A percentile compares a stretch with the other conserved stretches of the same genome.
Conservation (phyloP, 768 basidiomycete species). For the Leccinum boreale region DNA sequence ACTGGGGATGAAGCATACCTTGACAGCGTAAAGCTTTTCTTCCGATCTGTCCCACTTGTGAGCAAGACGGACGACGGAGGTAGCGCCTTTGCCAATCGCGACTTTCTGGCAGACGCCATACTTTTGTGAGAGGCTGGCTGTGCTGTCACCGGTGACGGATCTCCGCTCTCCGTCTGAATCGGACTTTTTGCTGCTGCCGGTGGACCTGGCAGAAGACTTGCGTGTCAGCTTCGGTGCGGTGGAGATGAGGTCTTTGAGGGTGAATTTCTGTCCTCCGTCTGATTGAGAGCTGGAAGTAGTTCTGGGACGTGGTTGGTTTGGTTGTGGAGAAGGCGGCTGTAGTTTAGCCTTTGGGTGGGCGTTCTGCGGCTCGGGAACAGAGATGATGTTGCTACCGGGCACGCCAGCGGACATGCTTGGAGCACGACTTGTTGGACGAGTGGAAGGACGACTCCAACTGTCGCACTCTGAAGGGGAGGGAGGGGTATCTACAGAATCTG, state of each 20-base stretch:
- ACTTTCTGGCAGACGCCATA: constrained; percentile 97
- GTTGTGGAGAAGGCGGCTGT: constrained; percentile 15
- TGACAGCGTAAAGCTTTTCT: constrained; percentile 97
- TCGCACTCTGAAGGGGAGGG: constrained; percentile 58
- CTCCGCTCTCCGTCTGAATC: constrained; percentile 56
- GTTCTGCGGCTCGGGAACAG: constrained; percentile 29
- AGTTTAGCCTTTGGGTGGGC: constrained; percentile 20
- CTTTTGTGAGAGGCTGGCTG: constrained; percentile 71
- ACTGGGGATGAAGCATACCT: constrained; percentile 48
- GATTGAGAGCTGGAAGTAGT: constrained; percentile 50
- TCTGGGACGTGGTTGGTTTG: constrained; percentile 28
- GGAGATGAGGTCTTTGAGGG: constrained; percentile 75
- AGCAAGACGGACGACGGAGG: constrained; percentile 90
- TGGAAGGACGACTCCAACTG: constrained; percentile 60
- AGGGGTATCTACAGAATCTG: constrained; percentile 40
- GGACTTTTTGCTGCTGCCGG: constrained; percentile 58
- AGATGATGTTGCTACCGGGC: constrained; percentile 31
- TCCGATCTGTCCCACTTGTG: constrained; percentile 98
- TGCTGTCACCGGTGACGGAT: constrained; percentile 49
- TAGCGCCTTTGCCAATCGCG: constrained; percentile 98
- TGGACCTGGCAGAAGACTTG: constrained; percentile 69
- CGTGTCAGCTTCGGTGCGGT: constrained; percentile 73
- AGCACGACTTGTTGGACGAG: constrained; percentile 51
- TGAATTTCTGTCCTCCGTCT: constrained; percentile 71
- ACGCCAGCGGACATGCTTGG: constrained; percentile 36